These are phyloP conservation scores for Naganishia randhawae DNA, from an alignment of 768 basidiomycete genomes.

Conservation along the genomic window DNA sequence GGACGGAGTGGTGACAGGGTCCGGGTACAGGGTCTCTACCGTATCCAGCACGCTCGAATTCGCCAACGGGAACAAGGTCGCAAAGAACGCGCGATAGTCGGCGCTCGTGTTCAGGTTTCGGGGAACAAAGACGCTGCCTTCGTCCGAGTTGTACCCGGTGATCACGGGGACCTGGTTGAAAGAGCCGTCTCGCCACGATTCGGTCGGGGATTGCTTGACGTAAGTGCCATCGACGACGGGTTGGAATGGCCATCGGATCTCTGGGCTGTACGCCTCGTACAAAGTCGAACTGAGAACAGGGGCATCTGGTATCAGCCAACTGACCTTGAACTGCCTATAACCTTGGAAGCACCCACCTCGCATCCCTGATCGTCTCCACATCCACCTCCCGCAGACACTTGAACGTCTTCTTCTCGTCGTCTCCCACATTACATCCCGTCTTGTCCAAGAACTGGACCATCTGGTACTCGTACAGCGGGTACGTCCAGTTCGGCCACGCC, in stretches of 20 bases:
- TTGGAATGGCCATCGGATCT: slow-evolving; percentile 23
- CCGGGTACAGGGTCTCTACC: slow-evolving; percentile 8
- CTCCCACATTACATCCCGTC: slow-evolving; percentile 7
- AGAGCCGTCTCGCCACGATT: slow-evolving; percentile 15
- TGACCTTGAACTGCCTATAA: neutral
- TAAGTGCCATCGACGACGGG: slow-evolving; percentile 21
- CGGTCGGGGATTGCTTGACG: slow-evolving; percentile 18
- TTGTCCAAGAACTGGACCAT: slow-evolving; percentile 13
- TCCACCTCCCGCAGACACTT: slow-evolving; percentile 15
- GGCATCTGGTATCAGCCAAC: neutral
- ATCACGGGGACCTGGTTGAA: slow-evolving; percentile 30
- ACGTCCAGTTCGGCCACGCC: slow-evolving; percentile 23
- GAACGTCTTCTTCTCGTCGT: slow-evolving; percentile 7
- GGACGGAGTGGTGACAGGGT: neutral
- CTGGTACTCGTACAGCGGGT: slow-evolving; percentile 20
- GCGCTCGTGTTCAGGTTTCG: neutral
- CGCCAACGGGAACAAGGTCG: slow-evolving; percentile 14
- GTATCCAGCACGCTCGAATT: slow-evolving; percentile 5
- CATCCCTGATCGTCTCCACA: slow-evolving; percentile 11
- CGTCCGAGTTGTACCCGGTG: slow-evolving; percentile 23
- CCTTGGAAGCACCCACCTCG: slow-evolving; percentile 1
- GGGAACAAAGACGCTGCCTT: slow-evolving; percentile 20
- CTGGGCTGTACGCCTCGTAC: neutral
- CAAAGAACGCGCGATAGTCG: neutral
- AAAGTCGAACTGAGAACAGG: neutral